Conservation (phyloP, 768 basidiomycete species). For the Hericium alpestre region DNA sequence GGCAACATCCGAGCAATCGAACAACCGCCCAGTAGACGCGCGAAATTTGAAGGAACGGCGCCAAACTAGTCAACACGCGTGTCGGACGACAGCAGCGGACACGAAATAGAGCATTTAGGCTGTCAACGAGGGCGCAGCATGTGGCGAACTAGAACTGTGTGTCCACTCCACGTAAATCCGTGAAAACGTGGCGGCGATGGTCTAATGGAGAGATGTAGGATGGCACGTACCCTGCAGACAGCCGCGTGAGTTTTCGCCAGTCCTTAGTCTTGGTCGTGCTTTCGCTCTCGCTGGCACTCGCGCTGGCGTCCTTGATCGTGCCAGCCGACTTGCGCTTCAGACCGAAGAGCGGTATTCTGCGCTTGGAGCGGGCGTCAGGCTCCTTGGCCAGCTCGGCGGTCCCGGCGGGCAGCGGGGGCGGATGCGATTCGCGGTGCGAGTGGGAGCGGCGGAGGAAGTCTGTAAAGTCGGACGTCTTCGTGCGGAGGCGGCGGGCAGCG, state of each 20-base stretch:
- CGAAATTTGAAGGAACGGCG: background rate
- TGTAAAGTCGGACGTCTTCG: constrained; percentile 11
- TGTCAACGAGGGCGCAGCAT: background rate
- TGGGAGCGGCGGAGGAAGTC: constrained; percentile 11
- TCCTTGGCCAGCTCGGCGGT: background rate
- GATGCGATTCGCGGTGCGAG: constrained; percentile 2
- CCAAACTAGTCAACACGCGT: background rate
- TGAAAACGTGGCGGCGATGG: background rate
- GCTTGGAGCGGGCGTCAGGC: background rate
- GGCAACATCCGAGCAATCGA: background rate
- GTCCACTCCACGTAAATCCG: too few relatives aligned
- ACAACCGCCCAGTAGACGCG: background rate
- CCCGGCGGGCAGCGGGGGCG: background rate
- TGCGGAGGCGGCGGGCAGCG: constrained; percentile 6
- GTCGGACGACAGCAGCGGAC: background rate
- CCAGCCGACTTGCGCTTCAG: constrained; percentile 9
- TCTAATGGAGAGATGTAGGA: background rate
- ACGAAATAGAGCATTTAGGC: background rate
- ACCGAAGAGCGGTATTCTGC: constrained; percentile 12
- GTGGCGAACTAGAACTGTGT: too few relatives aligned
- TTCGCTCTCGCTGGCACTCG: background rate
- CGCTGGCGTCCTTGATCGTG: background rate
- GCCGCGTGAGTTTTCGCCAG: background rate
- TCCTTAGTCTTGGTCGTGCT: background rate
- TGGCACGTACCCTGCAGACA: background rate